phyloP scores from a whole-genome alignment of 2,329 filamentous ascomycete genomes.

The Elsinoe arachidis region DNA sequence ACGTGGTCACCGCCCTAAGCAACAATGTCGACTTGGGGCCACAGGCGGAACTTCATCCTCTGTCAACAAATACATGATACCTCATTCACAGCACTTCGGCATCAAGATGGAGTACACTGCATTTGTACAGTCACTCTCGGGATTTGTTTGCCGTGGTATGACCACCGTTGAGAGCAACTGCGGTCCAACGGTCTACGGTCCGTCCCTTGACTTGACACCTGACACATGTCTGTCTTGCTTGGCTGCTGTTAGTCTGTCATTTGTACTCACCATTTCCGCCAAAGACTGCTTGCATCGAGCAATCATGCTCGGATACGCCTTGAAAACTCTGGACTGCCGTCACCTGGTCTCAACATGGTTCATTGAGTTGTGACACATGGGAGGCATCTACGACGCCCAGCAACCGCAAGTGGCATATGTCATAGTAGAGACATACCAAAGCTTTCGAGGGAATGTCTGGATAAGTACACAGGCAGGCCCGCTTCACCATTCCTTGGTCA shows the following conservation, averaged over 20 bases:
- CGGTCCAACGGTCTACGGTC: background rate
- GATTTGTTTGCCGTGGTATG: background rate
- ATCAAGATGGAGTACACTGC: background rate
- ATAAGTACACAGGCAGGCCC: background rate
- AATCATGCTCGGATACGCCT: background rate
- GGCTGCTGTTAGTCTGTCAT: slow-evolving; percentile 7
- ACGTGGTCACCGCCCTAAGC: too few species aligned
- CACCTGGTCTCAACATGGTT: background rate
- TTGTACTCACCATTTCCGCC: background rate
- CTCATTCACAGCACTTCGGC: background rate
- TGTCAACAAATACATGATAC: too few species aligned
- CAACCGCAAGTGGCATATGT: background rate
- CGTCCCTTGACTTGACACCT: background rate
- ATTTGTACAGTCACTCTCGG: background rate
- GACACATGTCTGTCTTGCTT: slow-evolving; percentile 5
- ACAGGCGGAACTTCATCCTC: too few species aligned
- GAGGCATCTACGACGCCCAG: background rate
- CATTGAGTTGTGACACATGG: background rate
- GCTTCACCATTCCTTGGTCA: background rate
- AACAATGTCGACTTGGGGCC: too few species aligned
- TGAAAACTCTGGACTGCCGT: background rate
- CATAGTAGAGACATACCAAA: background rate
- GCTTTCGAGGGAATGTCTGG: background rate
- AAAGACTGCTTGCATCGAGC: background rate
- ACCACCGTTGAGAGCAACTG: background rate